Evolutionary conservation across 257 asterid genomes (phyloP).

Genomic region (Datura wrightii): DNA sequence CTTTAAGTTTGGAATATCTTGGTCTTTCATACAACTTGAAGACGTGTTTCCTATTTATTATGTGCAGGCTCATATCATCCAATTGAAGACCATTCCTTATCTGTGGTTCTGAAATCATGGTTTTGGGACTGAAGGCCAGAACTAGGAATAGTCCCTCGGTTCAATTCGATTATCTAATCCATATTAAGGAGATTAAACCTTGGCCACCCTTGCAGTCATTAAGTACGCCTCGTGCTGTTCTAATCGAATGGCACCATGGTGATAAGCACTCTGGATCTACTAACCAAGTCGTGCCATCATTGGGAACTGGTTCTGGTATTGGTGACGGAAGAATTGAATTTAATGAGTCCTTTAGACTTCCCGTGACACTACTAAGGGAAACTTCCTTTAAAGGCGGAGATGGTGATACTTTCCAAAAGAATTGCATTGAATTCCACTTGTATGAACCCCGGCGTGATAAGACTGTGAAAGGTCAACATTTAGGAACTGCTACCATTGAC

Average conservation of each 20-base stretch:
- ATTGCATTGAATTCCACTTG: constrained; percentile 69
- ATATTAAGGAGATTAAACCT: constrained; percentile 69
- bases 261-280: constrained; percentile 65
- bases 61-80: constrained; percentile 22
- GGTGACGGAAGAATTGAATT: constrained; percentile 65
- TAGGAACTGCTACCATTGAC: constrained; percentile 70
- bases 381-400: constrained; percentile 44
- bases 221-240: constrained; percentile 64
- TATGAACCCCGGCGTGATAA: constrained; percentile 79
- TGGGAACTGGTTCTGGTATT: constrained; percentile 49
- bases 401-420: constrained; percentile 56
- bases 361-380: constrained; percentile 54
- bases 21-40: constrained; percentile 17
- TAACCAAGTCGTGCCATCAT: constrained; percentile 20
- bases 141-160: constrained; percentile 58
- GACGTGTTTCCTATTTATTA: not conserved
- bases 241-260: constrained; percentile 80
- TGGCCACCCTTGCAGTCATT: constrained; percentile 85
- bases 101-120: constrained; percentile 59
- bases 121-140: constrained; percentile 71
- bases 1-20: not conserved
- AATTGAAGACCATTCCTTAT: not conserved
- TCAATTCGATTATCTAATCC: constrained; percentile 59
- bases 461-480: constrained; percentile 60
- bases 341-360: constrained; percentile 69